These are phyloP conservation scores for Pseudognaphalium luteoalbum DNA, from an alignment of 129 eudicot genomes.

Conservation along the genomic window DNA sequence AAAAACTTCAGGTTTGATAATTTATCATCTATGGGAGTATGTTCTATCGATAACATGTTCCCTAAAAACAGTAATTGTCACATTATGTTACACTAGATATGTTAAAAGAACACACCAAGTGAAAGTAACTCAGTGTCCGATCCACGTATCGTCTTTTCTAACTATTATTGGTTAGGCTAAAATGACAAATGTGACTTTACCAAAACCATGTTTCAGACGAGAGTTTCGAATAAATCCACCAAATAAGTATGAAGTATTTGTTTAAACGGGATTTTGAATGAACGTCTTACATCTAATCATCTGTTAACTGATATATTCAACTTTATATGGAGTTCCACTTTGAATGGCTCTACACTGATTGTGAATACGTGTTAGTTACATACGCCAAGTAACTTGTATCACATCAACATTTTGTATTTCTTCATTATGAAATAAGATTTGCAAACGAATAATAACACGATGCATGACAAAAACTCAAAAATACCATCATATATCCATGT, in stretches of 20 bases:
- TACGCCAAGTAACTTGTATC: not conserved
- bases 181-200: conserved; percentile 13
- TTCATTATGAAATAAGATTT: not conserved
- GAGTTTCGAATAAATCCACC: not conserved
- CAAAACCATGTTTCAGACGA: conserved; percentile 7
- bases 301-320: not conserved
- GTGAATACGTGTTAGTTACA: not conserved
- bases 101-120: not conserved
- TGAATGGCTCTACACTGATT: not conserved
- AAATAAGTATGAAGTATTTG: not conserved
- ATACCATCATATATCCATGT: not conserved
- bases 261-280: not conserved
- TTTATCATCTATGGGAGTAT: not conserved
- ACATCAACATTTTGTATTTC: not conserved
- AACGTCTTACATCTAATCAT: not conserved
- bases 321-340: not conserved
- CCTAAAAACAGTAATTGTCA: conserved; percentile 12
- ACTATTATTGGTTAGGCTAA: conserved; percentile 20
- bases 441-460: not conserved
- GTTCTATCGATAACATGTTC: not conserved
- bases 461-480: not conserved
- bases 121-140: not conserved
- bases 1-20: not conserved
- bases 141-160: not conserved
- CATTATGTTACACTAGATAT: conserved; percentile 7